phyloP scores from a whole-genome alignment of 2,329 filamentous ascomycete species.

The Echinosphaeria canescens region DNA sequence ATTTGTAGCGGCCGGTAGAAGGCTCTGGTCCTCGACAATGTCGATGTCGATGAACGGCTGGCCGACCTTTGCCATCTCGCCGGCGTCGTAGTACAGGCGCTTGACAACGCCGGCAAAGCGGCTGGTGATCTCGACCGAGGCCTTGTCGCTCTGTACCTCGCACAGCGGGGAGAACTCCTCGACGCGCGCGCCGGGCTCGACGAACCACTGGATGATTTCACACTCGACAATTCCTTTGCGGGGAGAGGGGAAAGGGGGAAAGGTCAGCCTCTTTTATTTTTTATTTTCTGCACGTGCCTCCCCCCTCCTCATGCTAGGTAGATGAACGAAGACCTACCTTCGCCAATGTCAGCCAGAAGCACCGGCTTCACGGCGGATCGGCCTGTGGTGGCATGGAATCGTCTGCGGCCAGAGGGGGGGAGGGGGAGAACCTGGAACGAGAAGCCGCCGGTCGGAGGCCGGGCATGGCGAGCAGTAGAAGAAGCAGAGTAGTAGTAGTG shows the following conservation, averaged over 20 bases:
- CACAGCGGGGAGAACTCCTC: slow-evolving; percentile 97
- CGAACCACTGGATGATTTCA: slow-evolving; percentile 99
- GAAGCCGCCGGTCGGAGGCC: too few relatives aligned
- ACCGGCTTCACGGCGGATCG: slow-evolving; percentile 53
- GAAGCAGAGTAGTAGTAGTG: too few relatives aligned
- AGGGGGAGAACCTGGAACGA: too few relatives aligned
- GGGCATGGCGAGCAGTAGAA: too few relatives aligned
- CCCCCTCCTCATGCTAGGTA: background rate
- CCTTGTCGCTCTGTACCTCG: slow-evolving; percentile 97
- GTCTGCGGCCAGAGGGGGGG: too few relatives aligned
- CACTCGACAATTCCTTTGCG: slow-evolving; percentile 88
- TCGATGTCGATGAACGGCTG: slow-evolving; percentile 92
- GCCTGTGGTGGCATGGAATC: slow-evolving; percentile 26
- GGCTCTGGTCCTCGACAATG: slow-evolving; percentile 50
- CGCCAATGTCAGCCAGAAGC: slow-evolving; percentile 65
- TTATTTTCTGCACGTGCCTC: too few relatives aligned
- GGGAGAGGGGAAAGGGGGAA: too few relatives aligned
- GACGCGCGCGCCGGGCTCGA: slow-evolving; percentile 82
- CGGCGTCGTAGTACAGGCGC: slow-evolving; percentile 85
- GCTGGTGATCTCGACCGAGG: slow-evolving; percentile 77
- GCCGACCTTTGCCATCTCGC: slow-evolving; percentile 90
- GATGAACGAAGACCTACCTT: slow-evolving; percentile 29
- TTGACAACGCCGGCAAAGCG: slow-evolving; percentile 91
- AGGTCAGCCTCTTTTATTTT: background rate
- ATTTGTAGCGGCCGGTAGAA: slow-evolving; percentile 9